Evolutionary conservation across 306 rosid genomes (phyloP).

Genomic region (Glycine soja): DNA sequence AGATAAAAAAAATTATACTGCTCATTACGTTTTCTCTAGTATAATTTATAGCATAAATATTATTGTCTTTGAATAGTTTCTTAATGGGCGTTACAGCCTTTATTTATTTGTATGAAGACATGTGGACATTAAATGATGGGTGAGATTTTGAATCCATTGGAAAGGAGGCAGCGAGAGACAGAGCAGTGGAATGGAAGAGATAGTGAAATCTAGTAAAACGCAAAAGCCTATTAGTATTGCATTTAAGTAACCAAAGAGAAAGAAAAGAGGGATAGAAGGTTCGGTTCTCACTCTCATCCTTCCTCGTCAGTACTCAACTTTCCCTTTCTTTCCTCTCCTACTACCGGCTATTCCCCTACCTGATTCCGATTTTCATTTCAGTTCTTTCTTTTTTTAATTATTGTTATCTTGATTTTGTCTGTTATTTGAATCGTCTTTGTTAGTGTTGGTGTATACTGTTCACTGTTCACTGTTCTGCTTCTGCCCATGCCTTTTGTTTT

Average conservation of each 20-base stretch:
- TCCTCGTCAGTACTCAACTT: background rate
- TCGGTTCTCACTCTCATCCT: slow-evolving; percentile 10
- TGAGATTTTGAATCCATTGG: background rate
- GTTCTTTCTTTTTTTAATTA: background rate
- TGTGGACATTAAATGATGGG: background rate
- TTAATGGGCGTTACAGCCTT: too few species aligned
- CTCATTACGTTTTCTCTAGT: too few species aligned
- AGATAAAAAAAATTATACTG: too few species aligned
- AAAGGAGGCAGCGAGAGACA: background rate
- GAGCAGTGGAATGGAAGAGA: background rate
- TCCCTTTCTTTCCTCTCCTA: background rate
- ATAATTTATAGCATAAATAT: too few species aligned
- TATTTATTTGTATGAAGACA: background rate
- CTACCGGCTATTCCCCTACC: background rate
- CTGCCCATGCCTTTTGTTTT: slow-evolving; percentile 11
- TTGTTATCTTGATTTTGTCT: background rate
- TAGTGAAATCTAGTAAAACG: too few species aligned
- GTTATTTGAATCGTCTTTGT: background rate
- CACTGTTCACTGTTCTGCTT: background rate
- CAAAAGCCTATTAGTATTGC: too few species aligned
- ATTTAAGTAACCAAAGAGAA: too few species aligned
- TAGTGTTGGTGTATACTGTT: background rate
- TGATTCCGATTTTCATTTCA: slow-evolving; percentile 29
- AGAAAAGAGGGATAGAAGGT: slow-evolving; percentile 27
- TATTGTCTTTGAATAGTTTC: too few species aligned